Base-by-base conservation (phyloP, 768 basidiomycete genomes). In the Mycena crocata region DNA sequence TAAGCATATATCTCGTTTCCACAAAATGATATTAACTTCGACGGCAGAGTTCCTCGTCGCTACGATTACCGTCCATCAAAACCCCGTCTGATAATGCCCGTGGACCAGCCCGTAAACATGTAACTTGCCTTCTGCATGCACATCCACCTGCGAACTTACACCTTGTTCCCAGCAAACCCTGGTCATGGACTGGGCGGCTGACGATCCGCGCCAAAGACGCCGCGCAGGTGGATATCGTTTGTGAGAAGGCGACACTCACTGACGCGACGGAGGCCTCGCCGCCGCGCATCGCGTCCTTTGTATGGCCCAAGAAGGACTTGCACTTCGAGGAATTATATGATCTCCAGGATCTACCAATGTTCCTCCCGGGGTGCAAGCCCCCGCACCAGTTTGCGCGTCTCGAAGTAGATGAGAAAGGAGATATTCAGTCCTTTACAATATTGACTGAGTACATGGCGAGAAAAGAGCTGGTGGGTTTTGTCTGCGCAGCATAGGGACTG, bases 301-400 rank as follows among this genome's bases (percentile, higher is more conserved):
- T 67, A 9, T 23, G n/a, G 1, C 39, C 60, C 40, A 19, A 3
- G 2, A n/a, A 32, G n/a, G 55, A 49, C 19, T 55, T 67, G 39
- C 8, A 62, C 5, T 23, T 67, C 9, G 1, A 37, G 1, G 21
- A 9, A 1, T 42, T 44, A 1, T 57, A 50, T 34, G 60, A 57
- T 3, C 24, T 46, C 8, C 15, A 44, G 21, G 66, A 67, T 17
- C 21, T 67, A 0, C 1, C 37, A 3, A n/a, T 51, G 17, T 48
- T 57, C 19, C 39, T 67, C 1, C 31, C 42, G 7, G 21, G 2
- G 6, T 67, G 30, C 60, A 21, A 50, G 12, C 42, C 55, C 12
- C 9, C 49, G 17, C 66, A 62, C 14, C 66, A 67, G 49, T 67
- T 51, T 13, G 66, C 66, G 26, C 59, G 48, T 5, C 59, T 67